Conservation (phyloP, 257 asterid species). For the Salvia miltiorrhiza region DNA sequence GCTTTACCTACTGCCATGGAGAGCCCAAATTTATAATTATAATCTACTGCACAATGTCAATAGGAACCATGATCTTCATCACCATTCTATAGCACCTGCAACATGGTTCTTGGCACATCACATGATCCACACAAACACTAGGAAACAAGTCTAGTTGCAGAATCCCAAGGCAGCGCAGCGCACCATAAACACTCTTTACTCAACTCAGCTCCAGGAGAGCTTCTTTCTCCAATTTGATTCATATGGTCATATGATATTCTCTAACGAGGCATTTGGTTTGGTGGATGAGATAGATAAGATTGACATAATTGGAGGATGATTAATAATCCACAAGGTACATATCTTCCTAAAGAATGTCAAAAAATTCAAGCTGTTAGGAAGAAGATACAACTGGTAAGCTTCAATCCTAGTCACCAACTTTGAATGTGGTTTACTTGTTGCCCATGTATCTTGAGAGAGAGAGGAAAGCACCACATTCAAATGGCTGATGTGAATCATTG, state of each 20-base stretch:
- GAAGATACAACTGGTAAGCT: neutral
- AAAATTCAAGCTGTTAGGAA: too few relatives aligned
- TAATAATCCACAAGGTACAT: too few relatives aligned
- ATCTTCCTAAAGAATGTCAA: neutral
- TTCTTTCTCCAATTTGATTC: too few relatives aligned
- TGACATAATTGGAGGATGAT: too few relatives aligned
- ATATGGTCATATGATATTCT: neutral
- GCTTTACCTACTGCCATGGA: constrained; percentile 1
- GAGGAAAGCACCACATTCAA: neutral
- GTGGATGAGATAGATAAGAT: too few relatives aligned
- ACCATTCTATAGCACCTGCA: neutral
- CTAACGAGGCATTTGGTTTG: constrained; percentile 42
- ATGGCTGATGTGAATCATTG: neutral
- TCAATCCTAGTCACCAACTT: neutral
- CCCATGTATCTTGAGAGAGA: neutral
- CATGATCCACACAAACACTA: neutral
- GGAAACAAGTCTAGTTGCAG: neutral
- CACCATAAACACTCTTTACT: too few relatives aligned
- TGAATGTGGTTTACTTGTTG: neutral
- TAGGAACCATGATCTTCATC: neutral
- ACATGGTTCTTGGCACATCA: neutral
- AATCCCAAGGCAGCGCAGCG: neutral
- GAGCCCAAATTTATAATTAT: neutral
- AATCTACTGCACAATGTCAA: neutral
- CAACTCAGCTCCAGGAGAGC: too few relatives aligned